These are phyloP conservation scores for Lipomyces starkeyi DNA, from an alignment of 805 yeast species.

Conservation along the genomic window DNA sequence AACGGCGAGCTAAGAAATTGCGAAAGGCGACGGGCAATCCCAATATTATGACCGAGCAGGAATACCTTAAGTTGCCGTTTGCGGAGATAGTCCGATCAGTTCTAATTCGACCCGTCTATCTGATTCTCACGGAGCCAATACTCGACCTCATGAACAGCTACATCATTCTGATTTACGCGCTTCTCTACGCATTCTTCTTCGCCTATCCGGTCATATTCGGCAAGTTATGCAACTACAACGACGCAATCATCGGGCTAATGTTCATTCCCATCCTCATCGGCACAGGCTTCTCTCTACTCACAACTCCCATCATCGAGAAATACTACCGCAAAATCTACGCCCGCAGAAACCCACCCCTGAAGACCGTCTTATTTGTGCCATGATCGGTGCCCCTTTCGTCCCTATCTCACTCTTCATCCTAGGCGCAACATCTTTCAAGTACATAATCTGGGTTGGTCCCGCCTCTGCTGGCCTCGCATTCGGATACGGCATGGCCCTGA, in stretches of 20 bases:
- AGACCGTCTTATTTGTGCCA: slow-evolving; percentile 59
- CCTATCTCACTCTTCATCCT: slow-evolving; percentile 59
- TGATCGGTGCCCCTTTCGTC: slow-evolving; percentile 52
- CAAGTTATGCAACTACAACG: slow-evolving; percentile 74
- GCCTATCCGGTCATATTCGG: slow-evolving; percentile 89
- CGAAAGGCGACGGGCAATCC: background rate
- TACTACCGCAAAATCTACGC: slow-evolving; percentile 52
- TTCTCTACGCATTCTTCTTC: slow-evolving; percentile 88
- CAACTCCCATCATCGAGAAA: slow-evolving; percentile 74
- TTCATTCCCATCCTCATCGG: slow-evolving; percentile 88
- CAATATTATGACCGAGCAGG: slow-evolving; percentile 48
- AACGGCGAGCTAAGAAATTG: slow-evolving; percentile 61
- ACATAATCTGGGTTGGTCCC: slow-evolving; percentile 44
- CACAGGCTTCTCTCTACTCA: slow-evolving; percentile 68
- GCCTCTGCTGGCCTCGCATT: slow-evolving; percentile 60
- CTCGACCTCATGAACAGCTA: slow-evolving; percentile 80
- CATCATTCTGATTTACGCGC: slow-evolving; percentile 83
- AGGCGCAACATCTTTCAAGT: slow-evolving; percentile 61
- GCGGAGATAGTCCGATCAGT: slow-evolving; percentile 69
- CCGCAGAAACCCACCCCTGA: slow-evolving; percentile 59
- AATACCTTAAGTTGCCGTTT: slow-evolving; percentile 71
- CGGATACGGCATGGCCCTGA: slow-evolving; percentile 58
- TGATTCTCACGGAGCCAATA: slow-evolving; percentile 80
- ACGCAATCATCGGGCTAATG: slow-evolving; percentile 82
- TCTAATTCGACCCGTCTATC: slow-evolving; percentile 71